Conservation (phyloP, 2,329 filamentous ascomycete species). For the Ceratocystis colombiana region DNA sequence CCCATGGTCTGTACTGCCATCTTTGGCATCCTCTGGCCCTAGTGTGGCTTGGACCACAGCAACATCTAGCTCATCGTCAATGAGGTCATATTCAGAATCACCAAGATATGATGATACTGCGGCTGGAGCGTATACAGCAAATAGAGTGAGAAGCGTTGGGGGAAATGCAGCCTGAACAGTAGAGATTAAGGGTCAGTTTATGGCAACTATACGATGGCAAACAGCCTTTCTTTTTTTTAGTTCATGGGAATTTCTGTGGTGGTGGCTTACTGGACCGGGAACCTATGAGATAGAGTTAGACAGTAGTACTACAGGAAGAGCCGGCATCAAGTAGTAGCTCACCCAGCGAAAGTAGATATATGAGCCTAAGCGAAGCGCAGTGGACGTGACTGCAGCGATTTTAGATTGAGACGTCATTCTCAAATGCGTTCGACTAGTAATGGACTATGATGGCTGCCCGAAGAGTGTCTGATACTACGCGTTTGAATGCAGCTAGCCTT, state of each 20-base stretch:
- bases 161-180: constrained; percentile 27
- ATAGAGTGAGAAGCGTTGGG: constrained; percentile 44
- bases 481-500: background rate
- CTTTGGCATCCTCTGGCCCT: background rate
- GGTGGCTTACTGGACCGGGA: constrained; percentile 30
- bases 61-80: constrained; percentile 49
- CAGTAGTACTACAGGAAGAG: background rate
- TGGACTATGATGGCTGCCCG: background rate
- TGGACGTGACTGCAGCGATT: constrained; percentile 33
- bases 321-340: constrained; percentile 24
- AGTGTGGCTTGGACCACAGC: constrained; percentile 35
- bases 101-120: constrained; percentile 51
- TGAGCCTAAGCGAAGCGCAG: constrained; percentile 36
- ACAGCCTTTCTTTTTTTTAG: background rate
- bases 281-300: constrained; percentile 25
- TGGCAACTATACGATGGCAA: background rate
- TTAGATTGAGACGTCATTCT: constrained; percentile 22
- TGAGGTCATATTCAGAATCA: constrained; percentile 47
- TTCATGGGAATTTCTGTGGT: constrained; percentile 5
- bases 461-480: background rate
- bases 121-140: constrained; percentile 55
- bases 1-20: background rate
- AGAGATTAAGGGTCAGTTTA: background rate
- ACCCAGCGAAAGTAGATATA: constrained; percentile 56
- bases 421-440: background rate